Percentiles rank a stretch among this genome's conserved stretches.
Conservation (phyloP, 805 yeast species). For the Ogataea pini region DNA sequence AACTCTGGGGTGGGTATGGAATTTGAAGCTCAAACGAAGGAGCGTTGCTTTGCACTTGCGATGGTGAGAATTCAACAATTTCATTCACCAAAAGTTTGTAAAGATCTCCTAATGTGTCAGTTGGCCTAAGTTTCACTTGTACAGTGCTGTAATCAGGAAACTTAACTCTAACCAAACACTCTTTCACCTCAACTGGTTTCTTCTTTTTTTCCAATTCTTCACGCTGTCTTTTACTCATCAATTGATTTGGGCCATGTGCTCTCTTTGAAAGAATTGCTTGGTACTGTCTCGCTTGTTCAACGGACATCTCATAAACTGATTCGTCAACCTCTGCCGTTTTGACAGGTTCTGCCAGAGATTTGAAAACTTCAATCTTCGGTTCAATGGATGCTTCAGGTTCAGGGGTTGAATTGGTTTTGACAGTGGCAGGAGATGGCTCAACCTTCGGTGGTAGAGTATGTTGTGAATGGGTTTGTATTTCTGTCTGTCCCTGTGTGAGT, state of each 20-base stretch:
- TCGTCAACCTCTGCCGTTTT: constrained; percentile 30
- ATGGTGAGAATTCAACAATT: constrained; percentile 34
- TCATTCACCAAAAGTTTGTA: constrained; percentile 23
- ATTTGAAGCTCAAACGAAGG: constrained; percentile 38
- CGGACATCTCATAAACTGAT: constrained; percentile 46
- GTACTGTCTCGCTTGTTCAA: constrained; percentile 54
- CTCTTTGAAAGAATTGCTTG: constrained; percentile 48
- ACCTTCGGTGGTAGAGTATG: neutral
- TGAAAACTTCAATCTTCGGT: constrained; percentile 21
- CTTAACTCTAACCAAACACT: constrained; percentile 49
- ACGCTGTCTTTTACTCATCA: constrained; percentile 37
- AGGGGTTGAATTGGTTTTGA: no score
- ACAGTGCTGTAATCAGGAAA: constrained; percentile 59
- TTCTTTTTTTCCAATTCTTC: constrained; percentile 32
- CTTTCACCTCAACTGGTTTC: constrained; percentile 24
- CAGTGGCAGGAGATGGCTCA: neutral
- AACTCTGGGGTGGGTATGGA: constrained; percentile 47
- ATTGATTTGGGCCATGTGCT: constrained; percentile 36
- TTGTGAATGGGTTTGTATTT: neutral
- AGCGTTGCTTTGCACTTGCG: constrained; percentile 32
- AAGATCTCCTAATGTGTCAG: constrained; percentile 38
- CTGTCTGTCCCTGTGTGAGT: no score
- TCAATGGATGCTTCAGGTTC: no score
- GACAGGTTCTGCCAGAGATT: constrained; percentile 15
- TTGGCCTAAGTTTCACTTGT: constrained; percentile 50